These are phyloP conservation scores for Ceratocystis eucalypticola DNA, from an alignment of 2,329 filamentous ascomycete genomes.

Conservation along the genomic window DNA sequence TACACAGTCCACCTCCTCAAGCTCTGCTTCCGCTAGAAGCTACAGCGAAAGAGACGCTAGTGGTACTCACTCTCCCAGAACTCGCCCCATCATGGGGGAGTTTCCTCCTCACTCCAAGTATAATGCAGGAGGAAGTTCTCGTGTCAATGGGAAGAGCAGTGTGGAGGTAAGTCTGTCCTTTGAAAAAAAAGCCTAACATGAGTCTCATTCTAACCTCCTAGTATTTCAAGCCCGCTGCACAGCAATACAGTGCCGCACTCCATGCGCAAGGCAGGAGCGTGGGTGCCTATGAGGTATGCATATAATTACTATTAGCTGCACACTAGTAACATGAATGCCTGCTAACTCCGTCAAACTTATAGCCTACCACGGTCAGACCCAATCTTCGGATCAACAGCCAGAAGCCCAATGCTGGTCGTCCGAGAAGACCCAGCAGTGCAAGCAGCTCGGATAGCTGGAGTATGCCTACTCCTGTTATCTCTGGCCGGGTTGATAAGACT, in stretches of 20 bases:
- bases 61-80: too few species aligned
- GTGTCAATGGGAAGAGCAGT: too few species aligned
- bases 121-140: too few species aligned
- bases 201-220: too few species aligned
- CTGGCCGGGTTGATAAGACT: constrained; percentile 17
- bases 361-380: not conserved
- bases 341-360: not conserved
- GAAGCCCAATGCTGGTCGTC: not conserved
- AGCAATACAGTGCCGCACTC: not conserved
- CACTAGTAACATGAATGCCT: not conserved
- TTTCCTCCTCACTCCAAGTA: not conserved
- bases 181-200: too few species aligned
- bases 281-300: not conserved
- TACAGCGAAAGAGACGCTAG: too few species aligned
- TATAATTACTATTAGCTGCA: not conserved
- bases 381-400: constrained; percentile 10
- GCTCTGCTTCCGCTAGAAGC: not conserved
- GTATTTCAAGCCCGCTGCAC: too few species aligned
- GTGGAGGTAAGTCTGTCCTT: too few species aligned
- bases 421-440: not conserved
- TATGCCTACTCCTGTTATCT: not conserved
- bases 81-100: too few species aligned
- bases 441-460: not conserved
- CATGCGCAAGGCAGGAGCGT: not conserved
- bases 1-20: not conserved